Percentiles rank a stretch among this genome's conserved stretches.
Evolutionary conservation across 106 monocot genomes (phyloP).

Genomic region (Acanthochlamys bracteata): DNA sequence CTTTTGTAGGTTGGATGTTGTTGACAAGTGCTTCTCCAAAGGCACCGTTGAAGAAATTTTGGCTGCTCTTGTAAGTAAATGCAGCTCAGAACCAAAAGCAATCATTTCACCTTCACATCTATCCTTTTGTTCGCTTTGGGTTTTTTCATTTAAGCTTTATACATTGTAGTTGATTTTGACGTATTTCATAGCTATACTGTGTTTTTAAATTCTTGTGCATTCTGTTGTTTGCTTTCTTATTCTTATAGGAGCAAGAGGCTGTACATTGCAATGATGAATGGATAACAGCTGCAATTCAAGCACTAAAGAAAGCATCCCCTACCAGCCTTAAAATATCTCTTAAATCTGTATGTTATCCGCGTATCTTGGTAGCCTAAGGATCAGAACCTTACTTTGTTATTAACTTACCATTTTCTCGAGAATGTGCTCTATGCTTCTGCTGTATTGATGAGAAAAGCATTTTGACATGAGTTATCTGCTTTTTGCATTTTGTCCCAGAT

Average conservation of each 20-base stretch:
- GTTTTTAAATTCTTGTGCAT: neutral
- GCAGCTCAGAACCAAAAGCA: neutral
- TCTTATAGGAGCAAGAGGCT: conserved; percentile 60
- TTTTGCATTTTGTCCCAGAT: conserved; percentile 36
- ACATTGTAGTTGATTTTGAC: neutral
- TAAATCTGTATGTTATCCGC: conserved; percentile 47
- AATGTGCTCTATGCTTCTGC: no score
- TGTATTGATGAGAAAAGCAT: neutral
- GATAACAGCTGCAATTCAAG: conserved; percentile 55
- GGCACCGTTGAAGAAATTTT: conserved; percentile 81
- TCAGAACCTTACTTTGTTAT: neutral
- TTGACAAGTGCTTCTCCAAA: conserved; percentile 83
- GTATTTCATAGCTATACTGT: neutral
- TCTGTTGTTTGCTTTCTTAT: conserved; percentile 1
- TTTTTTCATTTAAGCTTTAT: neutral
- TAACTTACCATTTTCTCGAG: no score
- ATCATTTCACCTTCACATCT: neutral
- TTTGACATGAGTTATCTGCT: neutral
- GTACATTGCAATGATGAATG: conserved; percentile 37
- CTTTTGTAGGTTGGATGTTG: conserved; percentile 60
- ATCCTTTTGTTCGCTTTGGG: no score
- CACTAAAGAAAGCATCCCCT: conserved; percentile 87
- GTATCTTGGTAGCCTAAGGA: neutral
- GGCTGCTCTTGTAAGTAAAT: conserved; percentile 71
- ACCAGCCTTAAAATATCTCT: conserved; percentile 83